Conservation (phyloP, 345 rosid species). For the Pistacia atlantica region DNA sequence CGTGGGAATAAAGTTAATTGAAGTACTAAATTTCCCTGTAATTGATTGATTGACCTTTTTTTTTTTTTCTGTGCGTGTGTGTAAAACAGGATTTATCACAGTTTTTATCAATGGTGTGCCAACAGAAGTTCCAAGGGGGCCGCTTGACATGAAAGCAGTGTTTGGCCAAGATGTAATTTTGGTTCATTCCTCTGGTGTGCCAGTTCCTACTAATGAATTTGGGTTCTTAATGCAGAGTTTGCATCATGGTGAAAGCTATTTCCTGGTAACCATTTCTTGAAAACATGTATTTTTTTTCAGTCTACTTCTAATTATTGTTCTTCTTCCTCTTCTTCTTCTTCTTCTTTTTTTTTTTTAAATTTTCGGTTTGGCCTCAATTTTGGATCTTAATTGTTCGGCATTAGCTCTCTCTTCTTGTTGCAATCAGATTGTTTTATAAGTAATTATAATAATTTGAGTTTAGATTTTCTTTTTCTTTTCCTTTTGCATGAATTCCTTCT, state of each 20-base stretch:
- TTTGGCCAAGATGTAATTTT: constrained; percentile 72
- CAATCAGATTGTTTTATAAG: constrained; percentile 4
- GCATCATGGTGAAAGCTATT: constrained; percentile 94
- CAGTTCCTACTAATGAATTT: constrained; percentile 71
- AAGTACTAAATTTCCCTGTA: background rate
- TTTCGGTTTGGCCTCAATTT: background rate
- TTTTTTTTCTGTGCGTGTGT: background rate
- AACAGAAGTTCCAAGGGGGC: constrained; percentile 79
- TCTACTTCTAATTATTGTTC: too few species aligned
- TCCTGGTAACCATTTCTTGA: constrained; percentile 61
- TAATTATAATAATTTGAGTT: background rate
- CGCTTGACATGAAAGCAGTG: constrained; percentile 71
- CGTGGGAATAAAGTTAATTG: background rate
- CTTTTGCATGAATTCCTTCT: background rate
- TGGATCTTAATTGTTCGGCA: too few species aligned
- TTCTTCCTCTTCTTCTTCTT: background rate
- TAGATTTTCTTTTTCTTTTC: background rate
- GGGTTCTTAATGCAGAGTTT: constrained; percentile 74
- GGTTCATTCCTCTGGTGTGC: constrained; percentile 81
- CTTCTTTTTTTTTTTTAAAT: background rate
- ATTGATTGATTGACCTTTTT: background rate
- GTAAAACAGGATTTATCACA: constrained; percentile 57
- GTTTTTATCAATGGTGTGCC: constrained; percentile 84
- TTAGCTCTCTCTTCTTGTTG: too few species aligned
- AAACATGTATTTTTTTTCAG: too few species aligned